phyloP scores from a whole-genome alignment of 169 alveolate species.

The Plasmodium sp. region DNA sequence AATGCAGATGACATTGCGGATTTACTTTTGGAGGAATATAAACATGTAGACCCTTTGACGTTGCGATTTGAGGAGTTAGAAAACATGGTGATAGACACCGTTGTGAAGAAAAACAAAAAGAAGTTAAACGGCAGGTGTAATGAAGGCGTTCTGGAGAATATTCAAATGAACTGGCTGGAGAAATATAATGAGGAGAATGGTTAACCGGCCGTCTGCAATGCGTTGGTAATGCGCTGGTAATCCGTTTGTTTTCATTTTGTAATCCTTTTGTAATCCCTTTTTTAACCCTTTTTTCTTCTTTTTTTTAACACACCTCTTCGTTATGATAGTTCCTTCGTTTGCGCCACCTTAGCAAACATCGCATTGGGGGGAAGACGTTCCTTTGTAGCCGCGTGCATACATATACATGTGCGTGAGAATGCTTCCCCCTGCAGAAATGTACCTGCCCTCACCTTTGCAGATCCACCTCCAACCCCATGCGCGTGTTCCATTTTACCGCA shows the following conservation, averaged over 20 bases:
- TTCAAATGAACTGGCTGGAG: constrained; percentile 81
- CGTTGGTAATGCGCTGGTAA: too few relatives aligned
- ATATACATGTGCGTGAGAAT: not conserved
- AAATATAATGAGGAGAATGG: constrained; percentile 47
- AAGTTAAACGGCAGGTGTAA: constrained; percentile 73
- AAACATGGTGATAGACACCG: constrained; percentile 76
- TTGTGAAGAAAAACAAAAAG: constrained; percentile 65
- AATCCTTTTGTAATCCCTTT: not conserved
- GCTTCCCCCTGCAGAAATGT: not conserved
- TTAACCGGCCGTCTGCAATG: not conserved
- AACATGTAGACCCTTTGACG: constrained; percentile 75
- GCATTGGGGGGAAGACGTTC: not conserved
- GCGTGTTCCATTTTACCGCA: not conserved
- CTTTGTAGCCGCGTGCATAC: not conserved
- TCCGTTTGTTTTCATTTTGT: too few relatives aligned
- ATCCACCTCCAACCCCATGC: not conserved
- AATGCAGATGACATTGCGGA: constrained; percentile 54
- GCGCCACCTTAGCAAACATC: not conserved
- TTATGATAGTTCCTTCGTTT: not conserved
- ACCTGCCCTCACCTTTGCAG: not conserved
- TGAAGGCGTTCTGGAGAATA: constrained; percentile 78
- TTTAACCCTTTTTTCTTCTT: not conserved
- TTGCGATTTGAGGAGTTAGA: constrained; percentile 79
- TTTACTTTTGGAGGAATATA: constrained; percentile 59
- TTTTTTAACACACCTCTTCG: not conserved